These are phyloP conservation scores for Citrullus mucosospermus DNA, from an alignment of 306 rosid species.

Conservation along the genomic window DNA sequence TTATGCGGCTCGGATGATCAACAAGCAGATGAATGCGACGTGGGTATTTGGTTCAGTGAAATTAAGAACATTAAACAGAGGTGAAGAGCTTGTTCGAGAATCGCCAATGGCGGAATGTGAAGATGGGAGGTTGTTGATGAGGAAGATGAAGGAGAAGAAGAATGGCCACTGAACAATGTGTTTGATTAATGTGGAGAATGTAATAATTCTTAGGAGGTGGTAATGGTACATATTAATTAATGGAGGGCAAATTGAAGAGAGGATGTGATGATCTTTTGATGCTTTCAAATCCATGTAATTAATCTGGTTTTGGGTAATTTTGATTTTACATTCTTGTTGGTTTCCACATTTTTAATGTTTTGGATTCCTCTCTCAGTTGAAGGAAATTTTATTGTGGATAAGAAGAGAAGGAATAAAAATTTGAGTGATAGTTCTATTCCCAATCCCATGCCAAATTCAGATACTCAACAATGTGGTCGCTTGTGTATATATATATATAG, in stretches of 20 bases:
- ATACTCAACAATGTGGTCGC: too few species aligned
- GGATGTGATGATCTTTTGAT: not conserved
- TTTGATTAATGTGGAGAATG: not conserved
- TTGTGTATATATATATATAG: too few species aligned
- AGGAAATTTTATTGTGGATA: too few species aligned
- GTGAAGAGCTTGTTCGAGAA: not conserved
- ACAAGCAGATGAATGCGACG: constrained; percentile 43
- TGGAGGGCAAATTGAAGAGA: not conserved
- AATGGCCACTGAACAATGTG: not conserved
- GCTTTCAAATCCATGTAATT: not conserved
- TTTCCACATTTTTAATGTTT: not conserved
- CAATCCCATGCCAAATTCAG: too few species aligned
- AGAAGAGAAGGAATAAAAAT: too few species aligned
- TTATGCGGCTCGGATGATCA: constrained; percentile 40
- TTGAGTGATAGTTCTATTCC: too few species aligned
- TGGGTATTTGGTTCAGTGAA: constrained; percentile 32
- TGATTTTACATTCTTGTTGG: not conserved
- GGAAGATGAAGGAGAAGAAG: constrained; percentile 4
- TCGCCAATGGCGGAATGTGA: constrained; percentile 5
- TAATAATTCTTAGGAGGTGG: not conserved
- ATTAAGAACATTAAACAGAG: constrained; percentile 3
- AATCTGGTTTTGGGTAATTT: not conserved
- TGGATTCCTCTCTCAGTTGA: too few species aligned
- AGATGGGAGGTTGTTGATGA: not conserved
- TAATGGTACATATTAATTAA: not conserved